Percentiles rank a stretch among this genome's conserved stretches.
These are phyloP conservation scores for Pseudocohnilembus persalinus DNA, from an alignment of 169 alveolate genomes.

Conservation along the genomic window DNA sequence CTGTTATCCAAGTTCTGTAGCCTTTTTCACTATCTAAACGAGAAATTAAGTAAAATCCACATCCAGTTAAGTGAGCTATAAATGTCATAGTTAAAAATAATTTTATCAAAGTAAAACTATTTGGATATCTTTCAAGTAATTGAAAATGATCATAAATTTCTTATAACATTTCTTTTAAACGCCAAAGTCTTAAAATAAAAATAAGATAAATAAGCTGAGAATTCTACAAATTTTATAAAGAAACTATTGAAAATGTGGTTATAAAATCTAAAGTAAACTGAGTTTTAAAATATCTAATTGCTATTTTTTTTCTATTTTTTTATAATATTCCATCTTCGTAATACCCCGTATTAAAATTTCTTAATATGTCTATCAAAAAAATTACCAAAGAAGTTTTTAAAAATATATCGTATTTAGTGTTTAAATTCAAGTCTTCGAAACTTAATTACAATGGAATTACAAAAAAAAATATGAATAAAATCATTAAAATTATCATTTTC, in stretches of 20 bases:
- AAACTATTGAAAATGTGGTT: background rate
- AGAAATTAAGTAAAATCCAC: slow-evolving; percentile 12
- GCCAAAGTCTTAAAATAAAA: slow-evolving; percentile 2
- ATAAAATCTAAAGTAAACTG: background rate
- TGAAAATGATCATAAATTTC: slow-evolving; percentile 6
- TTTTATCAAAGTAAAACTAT: background rate
- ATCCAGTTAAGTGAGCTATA: slow-evolving; percentile 20
- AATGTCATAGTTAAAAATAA: background rate
- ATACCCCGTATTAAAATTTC: slow-evolving; percentile 1
- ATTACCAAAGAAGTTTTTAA: background rate
- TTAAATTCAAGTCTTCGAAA: background rate
- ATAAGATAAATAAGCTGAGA: background rate
- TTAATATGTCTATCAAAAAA: background rate
- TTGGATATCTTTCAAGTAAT: background rate
- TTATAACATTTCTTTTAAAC: background rate
- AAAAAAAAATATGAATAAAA: too few relatives aligned
- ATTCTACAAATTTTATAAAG: background rate
- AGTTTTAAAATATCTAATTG: background rate
- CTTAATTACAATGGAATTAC: background rate
- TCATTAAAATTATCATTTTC: background rate
- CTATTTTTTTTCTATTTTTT: background rate
- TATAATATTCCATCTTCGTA: slow-evolving; percentile 18
- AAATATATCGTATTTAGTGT: background rate
- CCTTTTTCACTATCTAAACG: background rate
- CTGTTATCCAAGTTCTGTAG: background rate